Evolutionary conservation across 345 rosid species (phyloP), one percentile per base, ranked within the genome.

Genomic region (Corchorus capsularis): DNA sequence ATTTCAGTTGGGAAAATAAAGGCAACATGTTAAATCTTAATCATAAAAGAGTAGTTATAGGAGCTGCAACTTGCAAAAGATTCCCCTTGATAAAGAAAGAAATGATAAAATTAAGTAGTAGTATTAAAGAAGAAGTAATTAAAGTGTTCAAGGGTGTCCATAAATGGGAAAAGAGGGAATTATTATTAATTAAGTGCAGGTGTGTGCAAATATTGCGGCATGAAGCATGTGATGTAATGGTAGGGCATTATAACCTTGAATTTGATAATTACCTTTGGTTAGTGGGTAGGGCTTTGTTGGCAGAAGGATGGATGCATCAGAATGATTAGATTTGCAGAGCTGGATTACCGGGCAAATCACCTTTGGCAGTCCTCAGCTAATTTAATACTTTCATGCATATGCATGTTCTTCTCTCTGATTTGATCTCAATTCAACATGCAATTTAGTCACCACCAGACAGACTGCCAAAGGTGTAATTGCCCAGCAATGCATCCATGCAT

Each of bases 291-390:
- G 57, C 20, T 53, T 53, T 19, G 57, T 53, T 16, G 57, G 8
- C 19, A 35, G 46, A 63, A 22, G 85, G 27, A 27, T 27, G 27
- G 27, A 27, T 27, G 27, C 0, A 27, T 27, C 59, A 50, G 55
- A 52, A 15, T 52, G 14, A 49, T 12, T 49, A 12, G 14, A 3
- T 39, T 6, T 52, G 17, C 55, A 15, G 5, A 16, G 20, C 57
- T 17, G 79, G 77, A 79, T 79, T 70, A 67, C 81, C 54, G 81
- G 81, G 71, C 85, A 79, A 82, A 82, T 79, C 82, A 79, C 77
- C 80, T 82, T 79, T 77, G 85, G 85, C 85, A 82, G 80, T 74
- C 69, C 79, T 74, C 69, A 79, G 76, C 79, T 55, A 19, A n/a
- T n/a, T n/a, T n/a, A 68, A 27, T 27, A 27, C 52, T 73, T 32